These are phyloP conservation scores for Paspalum vaginatum DNA, from an alignment of 176 grass and related monocot species.

Conservation along the genomic window DNA sequence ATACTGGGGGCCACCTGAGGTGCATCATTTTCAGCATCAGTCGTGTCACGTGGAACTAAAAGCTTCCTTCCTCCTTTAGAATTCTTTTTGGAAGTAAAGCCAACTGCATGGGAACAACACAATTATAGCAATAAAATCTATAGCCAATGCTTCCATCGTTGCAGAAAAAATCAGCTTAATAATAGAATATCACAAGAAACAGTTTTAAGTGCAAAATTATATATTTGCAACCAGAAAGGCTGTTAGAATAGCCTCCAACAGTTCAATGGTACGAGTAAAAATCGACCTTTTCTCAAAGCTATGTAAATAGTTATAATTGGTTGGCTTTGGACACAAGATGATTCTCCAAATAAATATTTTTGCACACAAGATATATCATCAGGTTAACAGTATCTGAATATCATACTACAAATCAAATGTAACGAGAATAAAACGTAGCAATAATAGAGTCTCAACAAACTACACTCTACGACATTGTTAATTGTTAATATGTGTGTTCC, in stretches of 20 bases:
- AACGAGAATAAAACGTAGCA: constrained; percentile 18
- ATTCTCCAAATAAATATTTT: neutral
- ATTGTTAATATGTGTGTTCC: neutral
- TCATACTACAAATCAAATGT: neutral
- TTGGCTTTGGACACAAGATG: neutral
- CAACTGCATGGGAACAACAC: constrained; percentile 38
- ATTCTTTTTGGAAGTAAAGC: constrained; percentile 33
- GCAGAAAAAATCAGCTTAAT: constrained; percentile 14
- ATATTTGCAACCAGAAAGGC: neutral
- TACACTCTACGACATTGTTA: neutral
- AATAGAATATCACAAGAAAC: neutral
- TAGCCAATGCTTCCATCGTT: constrained; percentile 1
- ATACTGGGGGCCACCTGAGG: constrained; percentile 15
- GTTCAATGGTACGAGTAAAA: constrained; percentile 10
- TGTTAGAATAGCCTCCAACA: neutral
- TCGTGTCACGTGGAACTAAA: constrained; percentile 13
- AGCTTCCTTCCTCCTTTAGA: constrained; percentile 46
- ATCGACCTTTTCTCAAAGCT: constrained; percentile 10
- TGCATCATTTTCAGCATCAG: constrained; percentile 45
- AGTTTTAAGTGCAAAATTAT: neutral
- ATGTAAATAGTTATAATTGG: constrained; percentile 17
- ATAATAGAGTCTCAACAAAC: neutral
- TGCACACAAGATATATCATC: neutral
- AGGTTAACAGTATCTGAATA: neutral
- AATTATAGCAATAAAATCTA: constrained; percentile 26